Evolutionary conservation across 345 rosid species (phyloP).

Genomic region (Sisymbrium irio): DNA sequence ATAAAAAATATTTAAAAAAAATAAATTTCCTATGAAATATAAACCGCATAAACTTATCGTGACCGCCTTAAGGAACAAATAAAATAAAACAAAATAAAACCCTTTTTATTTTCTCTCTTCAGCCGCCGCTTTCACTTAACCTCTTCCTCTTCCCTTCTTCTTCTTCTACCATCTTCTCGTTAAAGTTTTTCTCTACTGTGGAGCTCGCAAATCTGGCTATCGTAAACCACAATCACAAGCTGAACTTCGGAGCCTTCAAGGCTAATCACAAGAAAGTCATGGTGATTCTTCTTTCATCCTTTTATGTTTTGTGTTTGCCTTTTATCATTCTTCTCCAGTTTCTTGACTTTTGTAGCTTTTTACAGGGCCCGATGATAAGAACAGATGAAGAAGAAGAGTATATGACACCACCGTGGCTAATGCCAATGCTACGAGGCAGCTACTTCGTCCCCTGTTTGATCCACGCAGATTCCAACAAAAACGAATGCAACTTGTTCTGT

Average conservation of each 20-base stretch:
- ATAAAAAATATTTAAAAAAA: neutral
- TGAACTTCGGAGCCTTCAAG: constrained; percentile 36
- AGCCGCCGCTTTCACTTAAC: constrained; percentile 38
- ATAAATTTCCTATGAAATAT: constrained; percentile 24
- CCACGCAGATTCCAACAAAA: constrained; percentile 71
- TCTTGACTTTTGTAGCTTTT: constrained; percentile 20
- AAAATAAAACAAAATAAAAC: neutral
- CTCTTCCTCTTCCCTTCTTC: constrained; percentile 10
- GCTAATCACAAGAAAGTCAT: constrained; percentile 44
- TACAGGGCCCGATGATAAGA: constrained; percentile 42
- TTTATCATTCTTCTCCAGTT: neutral
- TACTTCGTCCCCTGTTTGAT: constrained; percentile 69
- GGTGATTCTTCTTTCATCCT: constrained; percentile 32
- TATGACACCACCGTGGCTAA: constrained; percentile 65
- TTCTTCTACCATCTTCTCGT: constrained; percentile 19
- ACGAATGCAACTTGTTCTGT: constrained; percentile 88
- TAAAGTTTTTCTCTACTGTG: neutral
- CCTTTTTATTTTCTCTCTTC: constrained; percentile 29
- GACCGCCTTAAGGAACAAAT: constrained; percentile 33
- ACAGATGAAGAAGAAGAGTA: constrained; percentile 41
- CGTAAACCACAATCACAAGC: constrained; percentile 28
- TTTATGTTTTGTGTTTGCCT: neutral
- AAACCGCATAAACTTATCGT: constrained; percentile 34
- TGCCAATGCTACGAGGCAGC: constrained; percentile 65
- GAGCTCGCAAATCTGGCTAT: constrained; percentile 38